Evolutionary conservation across 176 grass and related monocot genomes (phyloP).

Genomic region (Lolium perenne): DNA sequence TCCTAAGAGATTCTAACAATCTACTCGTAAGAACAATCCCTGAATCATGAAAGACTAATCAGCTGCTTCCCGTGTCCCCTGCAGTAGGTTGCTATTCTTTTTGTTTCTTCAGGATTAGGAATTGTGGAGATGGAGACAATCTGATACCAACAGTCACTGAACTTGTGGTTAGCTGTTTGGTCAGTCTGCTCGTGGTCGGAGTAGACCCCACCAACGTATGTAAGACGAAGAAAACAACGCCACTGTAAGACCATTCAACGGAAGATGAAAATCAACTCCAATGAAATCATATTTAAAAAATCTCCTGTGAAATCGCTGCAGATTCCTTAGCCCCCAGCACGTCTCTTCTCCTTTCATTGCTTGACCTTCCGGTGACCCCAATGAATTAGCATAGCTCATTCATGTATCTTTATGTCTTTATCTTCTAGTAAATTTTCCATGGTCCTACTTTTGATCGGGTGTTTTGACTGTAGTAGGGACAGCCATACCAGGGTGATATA

Average conservation of each 20-base stretch:
- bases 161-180: background rate
- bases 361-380: background rate
- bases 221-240: background rate
- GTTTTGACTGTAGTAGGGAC: background rate
- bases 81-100: background rate
- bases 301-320: background rate
- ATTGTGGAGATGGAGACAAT: background rate
- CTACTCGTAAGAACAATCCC: background rate
- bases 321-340: background rate
- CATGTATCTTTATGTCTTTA: background rate
- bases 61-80: background rate
- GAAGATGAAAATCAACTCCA: background rate
- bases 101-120: background rate
- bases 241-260: background rate
- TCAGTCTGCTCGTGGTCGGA: background rate
- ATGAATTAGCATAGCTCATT: background rate
- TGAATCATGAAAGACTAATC: background rate
- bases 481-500: background rate
- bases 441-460: background rate
- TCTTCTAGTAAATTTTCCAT: background rate
- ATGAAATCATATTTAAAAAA: background rate
- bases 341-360: background rate
- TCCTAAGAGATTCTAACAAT: background rate
- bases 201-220: background rate
- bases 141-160: background rate